These are phyloP conservation scores for Houttuynia cordata DNA, from an alignment of 164 flowering plant species.

Conservation along the genomic window DNA sequence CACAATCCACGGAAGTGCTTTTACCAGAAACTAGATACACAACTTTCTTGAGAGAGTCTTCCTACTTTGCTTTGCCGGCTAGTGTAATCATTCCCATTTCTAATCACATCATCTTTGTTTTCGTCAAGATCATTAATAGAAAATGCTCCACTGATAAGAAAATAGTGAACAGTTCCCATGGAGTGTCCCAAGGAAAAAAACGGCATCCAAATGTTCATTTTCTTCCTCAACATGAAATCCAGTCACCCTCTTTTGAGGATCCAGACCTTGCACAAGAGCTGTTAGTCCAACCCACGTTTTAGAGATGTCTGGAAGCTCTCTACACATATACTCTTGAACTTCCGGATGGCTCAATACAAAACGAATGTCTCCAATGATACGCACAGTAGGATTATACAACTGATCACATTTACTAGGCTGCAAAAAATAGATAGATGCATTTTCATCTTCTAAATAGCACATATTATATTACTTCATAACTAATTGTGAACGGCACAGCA, in stretches of 20 bases:
- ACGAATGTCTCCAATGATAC: conserved; percentile 64
- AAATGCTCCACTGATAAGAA: conserved; percentile 63
- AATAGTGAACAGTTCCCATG: conserved; percentile 49
- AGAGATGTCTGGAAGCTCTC: conserved; percentile 36
- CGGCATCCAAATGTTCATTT: conserved; percentile 48
- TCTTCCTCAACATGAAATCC: conserved; percentile 73
- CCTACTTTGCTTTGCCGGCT: conserved; percentile 71
- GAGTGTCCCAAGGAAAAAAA: conserved; percentile 52
- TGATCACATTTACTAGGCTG: conserved; percentile 58
- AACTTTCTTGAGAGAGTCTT: conserved; percentile 61
- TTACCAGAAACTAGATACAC: conserved; percentile 43
- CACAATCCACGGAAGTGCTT: conserved; percentile 17
- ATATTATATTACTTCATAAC: neutral
- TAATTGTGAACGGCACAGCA: neutral
- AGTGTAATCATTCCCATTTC: conserved; percentile 33
- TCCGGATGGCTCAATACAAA: conserved; percentile 74
- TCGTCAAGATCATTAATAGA: conserved; percentile 28
- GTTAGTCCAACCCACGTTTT: conserved; percentile 66
- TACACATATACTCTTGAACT: conserved; percentile 44
- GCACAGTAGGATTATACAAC: conserved; percentile 44
- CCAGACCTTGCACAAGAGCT: conserved; percentile 82
- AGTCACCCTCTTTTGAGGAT: conserved; percentile 73
- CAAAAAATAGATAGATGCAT: conserved; percentile 11
- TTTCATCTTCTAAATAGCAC: no score
- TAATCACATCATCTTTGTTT: conserved; percentile 10